phyloP scores from a whole-genome alignment of 441 rosid species.

The Euphorbia celastroides region DNA sequence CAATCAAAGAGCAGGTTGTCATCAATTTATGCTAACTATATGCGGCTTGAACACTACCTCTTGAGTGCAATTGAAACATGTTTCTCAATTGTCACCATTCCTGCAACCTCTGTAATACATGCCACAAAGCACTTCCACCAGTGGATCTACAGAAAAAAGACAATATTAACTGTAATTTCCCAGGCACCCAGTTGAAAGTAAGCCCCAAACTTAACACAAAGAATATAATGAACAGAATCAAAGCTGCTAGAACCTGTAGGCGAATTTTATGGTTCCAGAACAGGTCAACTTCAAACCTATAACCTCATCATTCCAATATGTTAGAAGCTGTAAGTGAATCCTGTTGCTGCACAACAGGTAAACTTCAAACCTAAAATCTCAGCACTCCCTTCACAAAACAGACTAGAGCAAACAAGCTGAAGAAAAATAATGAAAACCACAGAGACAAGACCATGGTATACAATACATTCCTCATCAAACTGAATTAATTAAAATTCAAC shows the following conservation, averaged over 20 bases:
- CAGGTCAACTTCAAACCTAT: conserved; percentile 14
- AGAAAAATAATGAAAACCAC: too few relatives aligned
- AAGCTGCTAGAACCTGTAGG: conserved; percentile 5
- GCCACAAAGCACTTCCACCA: conserved; percentile 14
- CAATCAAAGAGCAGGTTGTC: conserved; percentile 21
- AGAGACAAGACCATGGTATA: too few relatives aligned
- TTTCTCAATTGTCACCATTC: conserved; percentile 6
- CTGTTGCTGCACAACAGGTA: conserved; percentile 7
- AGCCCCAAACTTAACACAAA: conserved; percentile 1
- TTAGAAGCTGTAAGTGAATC: too few relatives aligned
- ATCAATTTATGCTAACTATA: not conserved
- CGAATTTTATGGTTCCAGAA: conserved; percentile 2
- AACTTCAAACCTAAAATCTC: not conserved
- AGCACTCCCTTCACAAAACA: not conserved
- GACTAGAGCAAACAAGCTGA: too few relatives aligned
- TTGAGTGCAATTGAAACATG: conserved; percentile 1
- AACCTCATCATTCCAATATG: conserved; percentile 4
- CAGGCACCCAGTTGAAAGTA: not conserved
- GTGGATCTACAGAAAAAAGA: conserved; percentile 27
- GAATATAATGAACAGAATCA: conserved; percentile 2
- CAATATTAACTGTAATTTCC: conserved; percentile 4
- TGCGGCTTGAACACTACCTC: conserved; percentile 7
- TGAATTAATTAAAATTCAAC: too few relatives aligned
- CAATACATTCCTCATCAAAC: too few relatives aligned
- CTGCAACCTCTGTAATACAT: conserved; percentile 11